Conservation (phyloP, 257 asterid species). For the Primulina huaijiensis region DNA sequence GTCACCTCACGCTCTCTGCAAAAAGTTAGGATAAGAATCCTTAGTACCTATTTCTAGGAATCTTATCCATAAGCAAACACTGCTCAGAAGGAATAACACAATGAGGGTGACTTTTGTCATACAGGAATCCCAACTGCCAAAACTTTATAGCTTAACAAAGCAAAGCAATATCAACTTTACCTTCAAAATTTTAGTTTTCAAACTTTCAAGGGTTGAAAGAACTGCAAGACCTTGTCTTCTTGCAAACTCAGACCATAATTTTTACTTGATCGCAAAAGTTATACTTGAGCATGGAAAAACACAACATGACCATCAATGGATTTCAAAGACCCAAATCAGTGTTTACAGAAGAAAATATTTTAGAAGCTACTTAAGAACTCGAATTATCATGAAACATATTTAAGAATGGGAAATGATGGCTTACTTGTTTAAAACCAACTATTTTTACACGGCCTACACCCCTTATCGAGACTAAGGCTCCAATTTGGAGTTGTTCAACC, state of each 20-base stretch:
- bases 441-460: constrained; percentile 75
- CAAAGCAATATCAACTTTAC: neutral
- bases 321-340: neutral
- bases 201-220: neutral
- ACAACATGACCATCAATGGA: neutral
- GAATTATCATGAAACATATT: neutral
- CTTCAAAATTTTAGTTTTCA: neutral
- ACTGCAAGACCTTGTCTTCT: neutral
- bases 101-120: no score
- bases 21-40: no score
- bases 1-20: no score
- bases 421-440: constrained; percentile 55
- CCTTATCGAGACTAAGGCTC: constrained; percentile 71
- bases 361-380: constrained; percentile 5
- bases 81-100: no score
- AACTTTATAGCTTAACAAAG: no score
- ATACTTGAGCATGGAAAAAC: neutral
- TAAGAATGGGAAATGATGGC: constrained; percentile 13
- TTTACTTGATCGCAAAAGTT: neutral
- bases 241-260: neutral
- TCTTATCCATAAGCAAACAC: no score
- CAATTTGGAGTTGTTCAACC: constrained; percentile 70
- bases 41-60: no score
- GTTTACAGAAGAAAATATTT: neutral
- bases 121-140: no score